These are phyloP conservation scores for Turritis glabra DNA, from an alignment of 345 rosid species.

Conservation along the genomic window DNA sequence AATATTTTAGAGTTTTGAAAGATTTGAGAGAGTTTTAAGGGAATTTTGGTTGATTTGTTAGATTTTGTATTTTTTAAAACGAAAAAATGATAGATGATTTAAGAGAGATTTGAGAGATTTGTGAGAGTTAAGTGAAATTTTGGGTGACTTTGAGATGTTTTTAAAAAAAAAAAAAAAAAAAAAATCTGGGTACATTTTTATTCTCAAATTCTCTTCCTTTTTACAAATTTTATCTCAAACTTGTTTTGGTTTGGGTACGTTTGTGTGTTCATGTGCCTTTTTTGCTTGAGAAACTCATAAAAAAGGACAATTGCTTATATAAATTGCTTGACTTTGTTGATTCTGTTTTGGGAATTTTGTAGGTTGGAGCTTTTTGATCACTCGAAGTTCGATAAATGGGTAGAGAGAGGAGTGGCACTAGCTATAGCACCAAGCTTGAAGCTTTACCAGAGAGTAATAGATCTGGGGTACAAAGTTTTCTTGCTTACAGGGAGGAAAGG, in stretches of 20 bases:
- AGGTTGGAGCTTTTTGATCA: constrained; percentile 74
- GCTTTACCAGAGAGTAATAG: constrained; percentile 64
- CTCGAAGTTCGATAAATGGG: constrained; percentile 77
- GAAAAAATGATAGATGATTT: no score
- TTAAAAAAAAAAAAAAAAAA: no score
- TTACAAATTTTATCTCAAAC: not conserved
- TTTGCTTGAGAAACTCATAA: not conserved
- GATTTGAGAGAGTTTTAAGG: no score
- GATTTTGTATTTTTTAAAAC: no score
- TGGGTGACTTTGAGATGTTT: no score
- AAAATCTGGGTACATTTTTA: constrained; percentile 72
- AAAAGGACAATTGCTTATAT: not conserved
- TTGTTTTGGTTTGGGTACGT: not conserved
- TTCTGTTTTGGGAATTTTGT: constrained; percentile 29
- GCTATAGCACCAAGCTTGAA: constrained; percentile 71
- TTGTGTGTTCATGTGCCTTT: not conserved
- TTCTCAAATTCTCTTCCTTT: not conserved
- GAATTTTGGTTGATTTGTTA: no score
- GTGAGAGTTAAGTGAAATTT: no score
- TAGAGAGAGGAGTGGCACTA: constrained; percentile 69
- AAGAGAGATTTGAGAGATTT: no score
- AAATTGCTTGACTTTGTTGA: not conserved
- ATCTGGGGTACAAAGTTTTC: constrained; percentile 75
- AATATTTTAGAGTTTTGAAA: no score
- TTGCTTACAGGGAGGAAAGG: constrained; percentile 84